These are phyloP conservation scores for Phytophthora vignae DNA, from an alignment of 352 stramenopile genomes.

Conservation along the genomic window DNA sequence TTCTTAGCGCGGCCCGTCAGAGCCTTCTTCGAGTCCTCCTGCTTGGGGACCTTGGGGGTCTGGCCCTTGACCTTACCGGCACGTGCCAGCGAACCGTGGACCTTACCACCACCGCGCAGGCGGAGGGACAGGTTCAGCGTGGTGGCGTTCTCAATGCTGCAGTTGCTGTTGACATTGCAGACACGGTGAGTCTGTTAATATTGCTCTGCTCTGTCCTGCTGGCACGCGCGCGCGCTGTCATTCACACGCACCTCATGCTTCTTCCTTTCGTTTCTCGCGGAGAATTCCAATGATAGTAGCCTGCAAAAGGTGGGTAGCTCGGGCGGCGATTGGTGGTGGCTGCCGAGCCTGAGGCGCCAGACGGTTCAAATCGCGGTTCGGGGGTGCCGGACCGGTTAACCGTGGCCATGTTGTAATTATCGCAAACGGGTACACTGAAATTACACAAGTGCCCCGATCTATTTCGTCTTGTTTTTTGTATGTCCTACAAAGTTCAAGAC, in stretches of 20 bases:
- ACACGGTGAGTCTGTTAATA: neutral
- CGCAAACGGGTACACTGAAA: neutral
- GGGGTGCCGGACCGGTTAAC: constrained; percentile 13
- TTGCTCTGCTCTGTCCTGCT: neutral
- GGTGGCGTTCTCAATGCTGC: constrained; percentile 97
- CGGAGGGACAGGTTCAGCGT: constrained; percentile 97
- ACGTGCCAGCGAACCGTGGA: constrained; percentile 99
- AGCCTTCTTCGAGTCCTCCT: constrained; percentile 98
- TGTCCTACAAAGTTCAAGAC: neutral
- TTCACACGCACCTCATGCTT: constrained; percentile 62
- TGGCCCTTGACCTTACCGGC: constrained; percentile 99
- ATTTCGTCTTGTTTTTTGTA: neutral
- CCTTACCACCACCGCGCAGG: constrained; percentile 96
- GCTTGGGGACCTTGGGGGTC: constrained; percentile 99
- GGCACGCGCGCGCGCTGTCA: neutral
- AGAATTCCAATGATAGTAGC: constrained; percentile 66
- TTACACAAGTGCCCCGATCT: neutral
- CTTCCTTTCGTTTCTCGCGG: constrained; percentile 66
- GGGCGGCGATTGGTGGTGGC: constrained; percentile 38
- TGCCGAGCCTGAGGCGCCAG: neutral
- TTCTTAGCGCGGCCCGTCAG: constrained; percentile 99
- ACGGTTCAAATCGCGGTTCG: constrained; percentile 24
- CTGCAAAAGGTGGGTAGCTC: constrained; percentile 5
- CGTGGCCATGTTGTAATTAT: neutral
- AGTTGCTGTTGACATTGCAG: constrained; percentile 87